A percentile compares a stretch with the other conserved stretches of the same genome.
These are phyloP conservation scores for Dillenia suffruticosa DNA, from an alignment of 164 flowering plant genomes.

Conservation along the genomic window DNA sequence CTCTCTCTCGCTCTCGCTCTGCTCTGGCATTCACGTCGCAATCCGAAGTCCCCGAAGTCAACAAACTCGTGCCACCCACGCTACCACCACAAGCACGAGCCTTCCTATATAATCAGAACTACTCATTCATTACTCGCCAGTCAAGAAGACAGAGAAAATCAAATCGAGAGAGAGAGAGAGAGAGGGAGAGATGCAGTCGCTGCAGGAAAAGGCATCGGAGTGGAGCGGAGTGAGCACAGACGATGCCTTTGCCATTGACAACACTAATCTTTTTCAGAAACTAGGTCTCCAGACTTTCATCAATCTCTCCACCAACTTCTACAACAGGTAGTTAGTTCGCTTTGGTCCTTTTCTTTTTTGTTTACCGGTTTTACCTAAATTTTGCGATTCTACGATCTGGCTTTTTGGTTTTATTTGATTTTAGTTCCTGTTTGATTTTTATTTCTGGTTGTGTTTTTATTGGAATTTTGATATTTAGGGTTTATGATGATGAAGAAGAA, in stretches of 20 bases:
- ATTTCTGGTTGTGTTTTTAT: neutral
- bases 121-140: too few relatives aligned
- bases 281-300: slow-evolving; percentile 80
- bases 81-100: too few relatives aligned
- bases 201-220: slow-evolving; percentile 78
- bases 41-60: too few relatives aligned
- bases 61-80: too few relatives aligned
- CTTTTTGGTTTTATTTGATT: neutral
- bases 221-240: slow-evolving; percentile 70
- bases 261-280: slow-evolving; percentile 56
- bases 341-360: neutral
- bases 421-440: neutral
- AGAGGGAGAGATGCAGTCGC: slow-evolving; percentile 53
- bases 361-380: neutral
- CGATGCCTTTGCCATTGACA: slow-evolving; percentile 84
- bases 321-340: slow-evolving; percentile 54
- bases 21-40: too few relatives aligned
- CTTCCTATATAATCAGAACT: too few relatives aligned
- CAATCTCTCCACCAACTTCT: slow-evolving; percentile 85
- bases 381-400: neutral
- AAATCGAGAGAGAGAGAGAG: neutral
- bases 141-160: neutral
- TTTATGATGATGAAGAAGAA: slow-evolving; percentile 90
- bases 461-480: slow-evolving; percentile 35
- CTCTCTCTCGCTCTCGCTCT: too few relatives aligned